Percentiles rank a stretch among this genome's conserved stretches.
Evolutionary conservation across 1,284 basidiomycete species (phyloP).

Genomic region (Rhodotorula sp.): DNA sequence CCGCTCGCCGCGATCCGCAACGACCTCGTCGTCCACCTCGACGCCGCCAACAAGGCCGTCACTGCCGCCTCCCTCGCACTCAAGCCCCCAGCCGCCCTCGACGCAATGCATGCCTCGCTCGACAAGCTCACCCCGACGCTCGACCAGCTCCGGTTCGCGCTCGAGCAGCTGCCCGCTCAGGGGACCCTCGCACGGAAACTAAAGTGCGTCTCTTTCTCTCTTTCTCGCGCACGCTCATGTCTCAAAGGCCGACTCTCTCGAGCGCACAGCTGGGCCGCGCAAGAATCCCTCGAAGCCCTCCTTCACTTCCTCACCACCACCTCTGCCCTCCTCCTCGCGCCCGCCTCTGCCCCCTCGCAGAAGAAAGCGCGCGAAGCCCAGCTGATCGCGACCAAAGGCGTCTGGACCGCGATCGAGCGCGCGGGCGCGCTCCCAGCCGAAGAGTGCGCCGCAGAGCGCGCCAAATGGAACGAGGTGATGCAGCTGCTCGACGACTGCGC

Average conservation of each 20-base stretch:
- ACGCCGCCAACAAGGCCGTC: conserved; percentile 17
- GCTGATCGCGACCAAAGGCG: conserved; percentile 17
- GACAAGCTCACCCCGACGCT: conserved; percentile 17
- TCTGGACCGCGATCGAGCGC: conserved; percentile 28
- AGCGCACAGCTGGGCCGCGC: conserved; percentile 21
- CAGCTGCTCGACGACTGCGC: conserved; percentile 29
- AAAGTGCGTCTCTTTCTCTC: neutral
- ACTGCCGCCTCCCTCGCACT: conserved; percentile 37
- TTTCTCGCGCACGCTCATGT: neutral
- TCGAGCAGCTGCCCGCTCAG: conserved; percentile 1
- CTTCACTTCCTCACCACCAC: conserved; percentile 6
- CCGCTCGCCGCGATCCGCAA: conserved; percentile 17
- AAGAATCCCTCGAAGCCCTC: conserved; percentile 19
- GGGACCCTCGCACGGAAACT: conserved; percentile 3
- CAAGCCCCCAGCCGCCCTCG: conserved; percentile 24
- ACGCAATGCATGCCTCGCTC: conserved; percentile 14
- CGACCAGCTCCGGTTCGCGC: conserved; percentile 18
- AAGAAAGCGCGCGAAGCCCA: conserved; percentile 15
- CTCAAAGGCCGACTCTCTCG: neutral
- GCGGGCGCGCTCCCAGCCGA: conserved; percentile 6
- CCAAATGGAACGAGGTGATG: conserved; percentile 21
- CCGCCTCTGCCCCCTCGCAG: neutral
- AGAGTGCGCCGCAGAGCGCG: conserved; percentile 28
- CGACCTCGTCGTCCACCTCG: conserved; percentile 27
- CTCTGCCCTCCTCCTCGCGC: neutral